A percentile compares a stretch with the other conserved stretches of the same genome.
These are phyloP conservation scores for Barbarea vulgaris DNA, from an alignment of 345 rosid species.

Conservation along the genomic window DNA sequence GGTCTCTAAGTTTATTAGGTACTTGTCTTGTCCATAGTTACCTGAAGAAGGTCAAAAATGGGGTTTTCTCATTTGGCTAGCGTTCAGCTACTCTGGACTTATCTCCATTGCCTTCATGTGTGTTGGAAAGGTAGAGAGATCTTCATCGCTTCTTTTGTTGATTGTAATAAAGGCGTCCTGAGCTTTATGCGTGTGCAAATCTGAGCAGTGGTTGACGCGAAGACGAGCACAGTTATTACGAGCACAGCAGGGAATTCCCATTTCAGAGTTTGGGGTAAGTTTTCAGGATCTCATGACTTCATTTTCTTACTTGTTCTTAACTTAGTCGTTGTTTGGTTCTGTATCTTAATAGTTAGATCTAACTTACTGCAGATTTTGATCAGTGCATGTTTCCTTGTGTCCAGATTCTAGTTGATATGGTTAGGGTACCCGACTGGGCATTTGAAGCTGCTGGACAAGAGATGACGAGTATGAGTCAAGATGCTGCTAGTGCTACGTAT, in stretches of 20 bases:
- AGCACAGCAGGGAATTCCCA: constrained; percentile 90
- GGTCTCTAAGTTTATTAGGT: not conserved
- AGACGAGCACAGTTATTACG: too few relatives aligned
- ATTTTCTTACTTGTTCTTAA: not conserved
- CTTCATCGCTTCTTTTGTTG: not conserved
- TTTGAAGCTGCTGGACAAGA: constrained; percentile 96
- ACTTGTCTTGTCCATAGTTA: constrained; percentile 47
- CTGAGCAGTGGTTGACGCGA: constrained; percentile 70
- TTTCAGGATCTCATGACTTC: constrained; percentile 25
- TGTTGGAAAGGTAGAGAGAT: constrained; percentile 56
- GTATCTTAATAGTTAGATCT: constrained; percentile 45
- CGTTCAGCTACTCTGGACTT: constrained; percentile 83
- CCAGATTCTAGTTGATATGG: constrained; percentile 87
- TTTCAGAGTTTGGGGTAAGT: constrained; percentile 85
- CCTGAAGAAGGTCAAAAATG: constrained; percentile 91
- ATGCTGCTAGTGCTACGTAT: constrained; percentile 71
- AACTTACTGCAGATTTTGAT: not conserved
- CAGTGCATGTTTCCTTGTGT: constrained; percentile 19
- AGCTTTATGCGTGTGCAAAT: not conserved
- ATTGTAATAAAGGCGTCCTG: not conserved
- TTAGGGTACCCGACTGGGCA: constrained; percentile 93
- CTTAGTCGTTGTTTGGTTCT: not conserved
- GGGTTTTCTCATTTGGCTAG: constrained; percentile 90
- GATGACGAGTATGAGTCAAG: constrained; percentile 87
- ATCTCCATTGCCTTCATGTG: constrained; percentile 69